Conservation (phyloP, 2,329 filamentous ascomycete species). For the Teratosphaeria gauchensis region DNA sequence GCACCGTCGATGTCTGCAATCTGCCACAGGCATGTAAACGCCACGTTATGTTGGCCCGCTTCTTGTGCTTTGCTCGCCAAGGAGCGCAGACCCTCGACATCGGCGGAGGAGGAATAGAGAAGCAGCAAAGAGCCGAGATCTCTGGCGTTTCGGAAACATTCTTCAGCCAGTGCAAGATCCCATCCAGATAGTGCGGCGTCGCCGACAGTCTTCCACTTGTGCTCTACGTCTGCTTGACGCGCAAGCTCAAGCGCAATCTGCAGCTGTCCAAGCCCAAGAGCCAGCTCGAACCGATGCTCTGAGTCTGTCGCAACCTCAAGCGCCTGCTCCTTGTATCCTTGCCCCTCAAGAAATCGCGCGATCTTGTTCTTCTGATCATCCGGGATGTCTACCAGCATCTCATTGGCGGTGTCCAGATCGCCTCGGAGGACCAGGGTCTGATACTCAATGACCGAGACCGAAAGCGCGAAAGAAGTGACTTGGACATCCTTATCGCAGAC, state of each 20-base stretch:
- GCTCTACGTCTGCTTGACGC: constrained; percentile 72
- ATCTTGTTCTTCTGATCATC: constrained; percentile 97
- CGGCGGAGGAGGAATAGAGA: constrained; percentile 75
- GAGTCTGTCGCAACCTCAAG: constrained; percentile 88
- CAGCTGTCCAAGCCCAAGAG: constrained; percentile 71
- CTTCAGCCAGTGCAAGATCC: constrained; percentile 79
- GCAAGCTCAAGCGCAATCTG: constrained; percentile 80
- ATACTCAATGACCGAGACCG: constrained; percentile 88
- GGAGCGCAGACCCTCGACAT: constrained; percentile 61
- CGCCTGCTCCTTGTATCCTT: constrained; percentile 92
- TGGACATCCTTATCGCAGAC: constrained; percentile 91
- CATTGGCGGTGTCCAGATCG: constrained; percentile 83
- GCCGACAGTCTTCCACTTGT: constrained; percentile 97
- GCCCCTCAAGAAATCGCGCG: constrained; percentile 90
- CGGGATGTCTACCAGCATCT: constrained; percentile 72
- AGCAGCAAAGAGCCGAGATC: constrained; percentile 84
- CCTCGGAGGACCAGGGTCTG: constrained; percentile 90
- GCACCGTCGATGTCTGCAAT: constrained; percentile 74
- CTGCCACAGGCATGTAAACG: constrained; percentile 84
- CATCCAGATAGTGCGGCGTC: constrained; percentile 79
- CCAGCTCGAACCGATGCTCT: constrained; percentile 93
- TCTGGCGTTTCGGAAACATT: constrained; percentile 86
- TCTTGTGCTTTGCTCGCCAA: constrained; percentile 67
- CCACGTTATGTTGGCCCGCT: constrained; percentile 78
- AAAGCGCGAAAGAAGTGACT: constrained; percentile 82